phyloP scores from a whole-genome alignment of 1,284 basidiomycete species.

The Rhodotorula glutinis region DNA sequence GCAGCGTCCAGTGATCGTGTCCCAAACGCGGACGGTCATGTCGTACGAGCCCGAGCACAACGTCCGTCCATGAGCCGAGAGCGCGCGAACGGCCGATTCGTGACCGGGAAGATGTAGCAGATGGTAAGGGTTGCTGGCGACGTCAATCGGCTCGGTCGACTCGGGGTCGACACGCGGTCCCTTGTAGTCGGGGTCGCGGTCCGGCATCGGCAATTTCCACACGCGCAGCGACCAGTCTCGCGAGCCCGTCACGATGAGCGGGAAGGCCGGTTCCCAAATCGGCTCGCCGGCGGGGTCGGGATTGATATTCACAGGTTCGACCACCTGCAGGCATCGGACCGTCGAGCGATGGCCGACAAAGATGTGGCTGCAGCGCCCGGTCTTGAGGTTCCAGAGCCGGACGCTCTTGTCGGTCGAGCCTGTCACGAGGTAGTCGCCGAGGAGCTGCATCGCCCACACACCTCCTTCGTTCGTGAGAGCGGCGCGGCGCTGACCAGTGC shows the following conservation, averaged over 20 bases:
- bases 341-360: conserved; percentile 93
- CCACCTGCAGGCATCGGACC: conserved; percentile 82
- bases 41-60: conserved; percentile 95
- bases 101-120: conserved; percentile 79
- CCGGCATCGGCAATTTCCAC: conserved; percentile 78
- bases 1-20: conserved; percentile 80
- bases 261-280: conserved; percentile 53
- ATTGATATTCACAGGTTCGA: conserved; percentile 67
- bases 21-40: conserved; percentile 88
- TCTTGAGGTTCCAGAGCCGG: conserved; percentile 82
- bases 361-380: conserved; percentile 76
- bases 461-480: conserved; percentile 86
- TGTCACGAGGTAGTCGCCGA: conserved; percentile 77
- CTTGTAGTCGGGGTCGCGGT: conserved; percentile 61
- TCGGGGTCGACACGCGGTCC: conserved; percentile 21
- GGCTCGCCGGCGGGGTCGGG: conserved; percentile 51
- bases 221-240: conserved; percentile 84
- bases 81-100: conserved; percentile 80
- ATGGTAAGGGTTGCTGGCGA: conserved; percentile 73
- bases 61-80: conserved; percentile 83
- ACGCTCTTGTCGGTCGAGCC: conserved; percentile 93
- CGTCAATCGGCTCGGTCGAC: conserved; percentile 21
- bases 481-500: conserved; percentile 68
- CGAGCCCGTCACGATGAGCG: conserved; percentile 89
- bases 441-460: conserved; percentile 80